A percentile compares a stretch with the other conserved stretches of the same genome.
Evolutionary conservation across 2,329 filamentous ascomycete species (phyloP).

Genomic region (Aspergillus phoenicis): DNA sequence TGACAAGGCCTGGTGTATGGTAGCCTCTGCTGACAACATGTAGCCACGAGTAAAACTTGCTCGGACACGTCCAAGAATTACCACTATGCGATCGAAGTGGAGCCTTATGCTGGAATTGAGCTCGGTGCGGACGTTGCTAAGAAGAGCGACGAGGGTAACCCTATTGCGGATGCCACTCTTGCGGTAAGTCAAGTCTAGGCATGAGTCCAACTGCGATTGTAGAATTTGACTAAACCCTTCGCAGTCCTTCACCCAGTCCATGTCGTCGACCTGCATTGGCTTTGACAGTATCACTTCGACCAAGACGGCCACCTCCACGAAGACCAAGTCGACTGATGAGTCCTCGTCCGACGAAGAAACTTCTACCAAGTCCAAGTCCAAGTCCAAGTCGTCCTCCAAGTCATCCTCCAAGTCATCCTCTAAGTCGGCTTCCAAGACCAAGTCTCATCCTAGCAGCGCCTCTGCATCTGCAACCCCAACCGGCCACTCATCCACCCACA

Average conservation of each 20-base stretch:
- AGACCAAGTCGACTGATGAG: background rate
- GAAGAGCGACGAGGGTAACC: slow-evolving; percentile 12
- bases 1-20: background rate
- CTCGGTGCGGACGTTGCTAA: slow-evolving; percentile 18
- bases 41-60: slow-evolving; percentile 18
- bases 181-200: slow-evolving; percentile 12
- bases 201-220: background rate
- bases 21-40: slow-evolving; percentile 7
- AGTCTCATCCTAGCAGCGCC: slow-evolving; percentile 1
- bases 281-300: slow-evolving; percentile 9
- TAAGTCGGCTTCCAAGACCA: background rate
- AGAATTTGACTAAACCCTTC: background rate
- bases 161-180: slow-evolving; percentile 12
- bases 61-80: background rate
- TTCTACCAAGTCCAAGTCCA: background rate
- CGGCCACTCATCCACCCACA: background rate
- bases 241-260: slow-evolving; percentile 6
- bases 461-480: background rate
- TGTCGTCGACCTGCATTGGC: slow-evolving; percentile 6
- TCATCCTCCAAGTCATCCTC: background rate
- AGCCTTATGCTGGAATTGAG: slow-evolving; percentile 17
- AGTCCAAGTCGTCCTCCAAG: background rate
- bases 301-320: slow-evolving; percentile 1
- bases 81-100: slow-evolving; percentile 12
- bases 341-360: background rate